Evolutionary conservation across 805 yeast genomes (phyloP), one percentile per base, ranked within the genome.

Genomic region (Kodamaea laetipori): DNA sequence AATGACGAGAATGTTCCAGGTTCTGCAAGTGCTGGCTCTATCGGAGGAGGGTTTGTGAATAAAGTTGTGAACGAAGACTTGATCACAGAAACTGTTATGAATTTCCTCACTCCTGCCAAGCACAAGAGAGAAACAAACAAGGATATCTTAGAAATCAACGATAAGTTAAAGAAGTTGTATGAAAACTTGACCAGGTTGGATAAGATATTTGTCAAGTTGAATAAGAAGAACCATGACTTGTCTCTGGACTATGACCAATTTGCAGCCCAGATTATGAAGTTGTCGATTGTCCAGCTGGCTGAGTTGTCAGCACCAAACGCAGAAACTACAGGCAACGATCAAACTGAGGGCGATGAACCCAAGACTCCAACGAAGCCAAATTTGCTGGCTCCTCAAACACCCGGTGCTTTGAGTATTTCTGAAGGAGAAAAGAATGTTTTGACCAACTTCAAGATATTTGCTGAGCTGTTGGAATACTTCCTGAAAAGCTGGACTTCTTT

Each of bases 21-120:
- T 5, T 31, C 45, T 4, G 34, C 19, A 6, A 26, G 40, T 23
- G 12, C 38, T 3, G 43, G 34, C 11, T 28, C 44, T 2, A 30
- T 30, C 10, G 34, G 34, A 30, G 7, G 36, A 6, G 46, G 46
- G 6, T 43, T 49, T 24, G 76, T 64, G 33, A 73, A 55, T 44
- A 66, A 61, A 46, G 71, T 66, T 4, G 78, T 77, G 19, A 77
- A 78, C 33, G 77, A 80, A 48, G 99, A 94, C 39, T 81, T 87
- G 10, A 75, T 92, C n/a, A 82, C 96, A 0, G 99, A 92, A 58
- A 84, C 86, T 2, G 81, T 94, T 33, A 86, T 92, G 84, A 92
- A 92, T 58, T 95, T 95, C n/a, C 88, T 92, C 57, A 84, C 92
- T 44, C 83, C 87, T 38, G 62, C 73, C 11, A 71, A 71, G 52